phyloP scores from a whole-genome alignment of 257 asterid species.

The Echium plantagineum region DNA sequence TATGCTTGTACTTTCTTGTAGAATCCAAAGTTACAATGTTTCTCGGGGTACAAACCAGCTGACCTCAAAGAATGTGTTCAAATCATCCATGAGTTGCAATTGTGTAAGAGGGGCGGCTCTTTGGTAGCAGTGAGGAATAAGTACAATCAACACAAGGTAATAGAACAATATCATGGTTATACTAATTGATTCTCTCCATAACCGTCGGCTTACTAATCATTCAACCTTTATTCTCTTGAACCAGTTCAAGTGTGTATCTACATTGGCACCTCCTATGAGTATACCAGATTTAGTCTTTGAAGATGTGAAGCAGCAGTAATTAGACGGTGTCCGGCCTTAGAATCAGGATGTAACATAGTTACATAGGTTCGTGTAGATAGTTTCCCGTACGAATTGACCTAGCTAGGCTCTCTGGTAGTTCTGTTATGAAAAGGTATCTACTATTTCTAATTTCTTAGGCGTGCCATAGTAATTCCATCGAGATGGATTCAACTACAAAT shows the following conservation, averaged over 20 bases:
- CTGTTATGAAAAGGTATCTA: neutral
- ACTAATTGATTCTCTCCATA: neutral
- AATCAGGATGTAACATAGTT: neutral
- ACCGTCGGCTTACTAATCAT: neutral
- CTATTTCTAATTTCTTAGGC: neutral
- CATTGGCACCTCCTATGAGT: constrained; percentile 29
- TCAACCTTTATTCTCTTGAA: constrained; percentile 7
- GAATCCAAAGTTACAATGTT: constrained; percentile 29
- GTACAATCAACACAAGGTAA: constrained; percentile 69
- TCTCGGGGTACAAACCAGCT: constrained; percentile 53
- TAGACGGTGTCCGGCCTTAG: neutral
- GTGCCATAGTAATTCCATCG: neutral
- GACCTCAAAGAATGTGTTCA: constrained; percentile 63
- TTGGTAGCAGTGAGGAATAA: constrained; percentile 64
- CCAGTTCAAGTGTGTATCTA: constrained; percentile 74
- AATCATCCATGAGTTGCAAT: constrained; percentile 60
- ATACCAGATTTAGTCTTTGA: constrained; percentile 43
- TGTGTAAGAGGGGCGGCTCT: constrained; percentile 39
- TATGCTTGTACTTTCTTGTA: constrained; percentile 6
- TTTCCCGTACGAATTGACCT: neutral
- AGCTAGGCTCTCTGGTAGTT: neutral
- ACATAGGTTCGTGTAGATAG: neutral
- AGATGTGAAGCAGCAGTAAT: constrained; percentile 2
- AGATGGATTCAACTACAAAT: neutral
- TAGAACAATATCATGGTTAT: neutral